These are phyloP conservation scores for Fusarium scirpi DNA, from an alignment of 2,329 filamentous ascomycete genomes.

Conservation along the genomic window DNA sequence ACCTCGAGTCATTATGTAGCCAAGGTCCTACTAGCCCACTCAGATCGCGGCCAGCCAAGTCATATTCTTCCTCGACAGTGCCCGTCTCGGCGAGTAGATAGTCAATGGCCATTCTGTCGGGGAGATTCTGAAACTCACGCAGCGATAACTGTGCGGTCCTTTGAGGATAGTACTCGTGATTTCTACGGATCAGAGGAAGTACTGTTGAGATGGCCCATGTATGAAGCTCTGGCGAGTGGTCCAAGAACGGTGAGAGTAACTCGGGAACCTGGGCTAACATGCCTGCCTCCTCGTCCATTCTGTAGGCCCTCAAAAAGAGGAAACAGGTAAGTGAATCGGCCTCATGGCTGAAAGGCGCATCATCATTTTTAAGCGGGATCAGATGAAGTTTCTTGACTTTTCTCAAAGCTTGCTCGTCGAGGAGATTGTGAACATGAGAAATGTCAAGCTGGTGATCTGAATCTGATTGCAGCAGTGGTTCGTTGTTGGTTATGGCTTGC, in stretches of 20 bases:
- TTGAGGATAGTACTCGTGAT: slow-evolving; percentile 75
- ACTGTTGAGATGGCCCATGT: slow-evolving; percentile 77
- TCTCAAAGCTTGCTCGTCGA: slow-evolving; percentile 72
- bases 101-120: slow-evolving; percentile 69
- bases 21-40: slow-evolving; percentile 78
- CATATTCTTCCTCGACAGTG: slow-evolving; percentile 53
- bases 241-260: slow-evolving; percentile 76
- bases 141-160: slow-evolving; percentile 64
- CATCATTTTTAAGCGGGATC: slow-evolving; percentile 65
- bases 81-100: slow-evolving; percentile 71
- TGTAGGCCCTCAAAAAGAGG: slow-evolving; percentile 74
- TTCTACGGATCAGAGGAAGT: slow-evolving; percentile 75
- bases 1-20: slow-evolving; percentile 74
- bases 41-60: slow-evolving; percentile 71
- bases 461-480: slow-evolving; percentile 56
- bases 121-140: slow-evolving; percentile 71
- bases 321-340: slow-evolving; percentile 72
- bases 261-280: slow-evolving; percentile 74
- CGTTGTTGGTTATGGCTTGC: slow-evolving; percentile 64
- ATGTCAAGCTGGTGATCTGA: slow-evolving; percentile 64
- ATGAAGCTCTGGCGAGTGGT: slow-evolving; percentile 69
- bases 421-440: slow-evolving; percentile 67
- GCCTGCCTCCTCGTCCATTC: slow-evolving; percentile 79
- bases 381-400: slow-evolving; percentile 73
- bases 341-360: slow-evolving; percentile 60